Percentiles rank a stretch among this genome's conserved stretches.
Conservation (phyloP, 2,329 filamentous ascomycete species). For the Pseudogymnoascus verrucosus region DNA sequence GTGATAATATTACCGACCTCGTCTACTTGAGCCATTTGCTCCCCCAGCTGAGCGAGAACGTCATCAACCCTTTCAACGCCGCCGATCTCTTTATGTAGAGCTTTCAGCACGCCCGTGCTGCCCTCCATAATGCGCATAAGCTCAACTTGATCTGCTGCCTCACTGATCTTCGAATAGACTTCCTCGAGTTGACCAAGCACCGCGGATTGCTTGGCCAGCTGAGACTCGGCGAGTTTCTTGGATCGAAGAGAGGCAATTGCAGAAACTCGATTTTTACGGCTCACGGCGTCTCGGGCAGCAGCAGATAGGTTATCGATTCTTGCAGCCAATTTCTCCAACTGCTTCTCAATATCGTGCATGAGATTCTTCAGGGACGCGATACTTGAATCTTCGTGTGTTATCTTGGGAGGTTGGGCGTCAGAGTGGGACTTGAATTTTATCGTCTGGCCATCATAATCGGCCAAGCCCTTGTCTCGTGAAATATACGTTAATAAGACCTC, state of each 20-base stretch:
- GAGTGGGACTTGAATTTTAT: slow-evolving; percentile 62
- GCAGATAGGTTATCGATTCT: slow-evolving; percentile 58
- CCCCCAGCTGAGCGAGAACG: slow-evolving; percentile 65
- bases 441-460: slow-evolving; percentile 56
- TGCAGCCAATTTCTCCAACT: slow-evolving; percentile 58
- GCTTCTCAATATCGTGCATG: slow-evolving; percentile 63
- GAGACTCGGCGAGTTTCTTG: slow-evolving; percentile 73
- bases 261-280: slow-evolving; percentile 62
- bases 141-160: slow-evolving; percentile 76
- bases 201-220: slow-evolving; percentile 61
- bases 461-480: slow-evolving; percentile 53
- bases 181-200: slow-evolving; percentile 77
- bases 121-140: slow-evolving; percentile 76
- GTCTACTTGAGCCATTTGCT: slow-evolving; percentile 74
- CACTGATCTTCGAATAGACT: slow-evolving; percentile 73
- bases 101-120: slow-evolving; percentile 62
- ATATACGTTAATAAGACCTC: slow-evolving; percentile 64
- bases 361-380: slow-evolving; percentile 79
- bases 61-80: slow-evolving; percentile 67
- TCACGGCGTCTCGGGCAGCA: slow-evolving; percentile 62
- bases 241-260: slow-evolving; percentile 73
- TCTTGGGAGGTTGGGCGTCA: slow-evolving; percentile 35
- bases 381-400: slow-evolving; percentile 71
- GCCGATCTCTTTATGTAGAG: slow-evolving; percentile 69
- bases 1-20: slow-evolving; percentile 73